A percentile compares a stretch with the other conserved stretches of the same genome.
Conservation (phyloP, 1,139 yeast species). For the Magnusiomyces tetraspermus region DNA sequence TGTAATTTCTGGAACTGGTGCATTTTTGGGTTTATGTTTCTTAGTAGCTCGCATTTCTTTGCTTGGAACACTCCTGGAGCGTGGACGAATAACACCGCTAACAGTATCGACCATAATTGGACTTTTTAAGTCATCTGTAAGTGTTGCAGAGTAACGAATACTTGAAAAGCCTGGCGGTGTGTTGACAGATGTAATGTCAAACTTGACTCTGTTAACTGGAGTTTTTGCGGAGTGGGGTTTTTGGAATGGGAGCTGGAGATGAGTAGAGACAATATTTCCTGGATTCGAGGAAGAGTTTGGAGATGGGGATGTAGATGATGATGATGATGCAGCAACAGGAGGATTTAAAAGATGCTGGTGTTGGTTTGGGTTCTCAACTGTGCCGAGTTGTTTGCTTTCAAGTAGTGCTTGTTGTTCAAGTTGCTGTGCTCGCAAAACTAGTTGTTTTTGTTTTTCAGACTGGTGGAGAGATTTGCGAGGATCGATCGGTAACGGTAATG, state of each 20-base stretch:
- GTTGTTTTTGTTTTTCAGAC: not conserved
- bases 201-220: not conserved
- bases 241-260: not conserved
- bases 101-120: too few relatives aligned
- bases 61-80: too few relatives aligned
- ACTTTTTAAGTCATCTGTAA: too few relatives aligned
- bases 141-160: not conserved
- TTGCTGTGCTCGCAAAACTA: not conserved
- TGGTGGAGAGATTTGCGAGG: not conserved
- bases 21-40: not conserved
- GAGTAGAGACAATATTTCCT: not conserved
- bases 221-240: not conserved
- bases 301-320: not conserved
- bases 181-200: not conserved
- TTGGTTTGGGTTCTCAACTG: not conserved
- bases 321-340: not conserved
- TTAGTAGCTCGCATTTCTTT: too few relatives aligned
- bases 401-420: not conserved
- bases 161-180: not conserved
- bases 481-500: not conserved
- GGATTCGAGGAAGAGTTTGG: not conserved
- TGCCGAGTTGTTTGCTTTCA: not conserved
- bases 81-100: too few relatives aligned
- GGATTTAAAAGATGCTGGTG: not conserved
- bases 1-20: not conserved